These are phyloP conservation scores for Penstemon davidsonii DNA, from an alignment of 257 asterid genomes.

Conservation along the genomic window DNA sequence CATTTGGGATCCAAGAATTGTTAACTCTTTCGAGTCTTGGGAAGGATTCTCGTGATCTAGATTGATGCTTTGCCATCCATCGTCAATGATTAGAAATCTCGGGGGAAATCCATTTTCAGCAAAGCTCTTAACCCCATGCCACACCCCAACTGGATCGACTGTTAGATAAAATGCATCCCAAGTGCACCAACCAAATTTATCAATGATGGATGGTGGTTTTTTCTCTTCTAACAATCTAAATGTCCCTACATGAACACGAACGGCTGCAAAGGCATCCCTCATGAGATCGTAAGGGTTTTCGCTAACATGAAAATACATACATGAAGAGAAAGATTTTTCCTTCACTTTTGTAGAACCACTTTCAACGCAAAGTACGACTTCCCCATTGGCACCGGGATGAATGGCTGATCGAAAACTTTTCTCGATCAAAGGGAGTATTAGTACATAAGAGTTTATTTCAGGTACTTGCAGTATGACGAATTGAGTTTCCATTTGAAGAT, in stretches of 20 bases:
- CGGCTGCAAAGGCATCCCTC: constrained; percentile 33
- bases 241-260: constrained; percentile 40
- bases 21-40: constrained; percentile 33
- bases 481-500: constrained; percentile 48
- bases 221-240: constrained; percentile 46
- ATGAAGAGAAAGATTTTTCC: constrained; percentile 30
- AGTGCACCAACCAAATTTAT: constrained; percentile 46
- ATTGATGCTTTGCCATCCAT: constrained; percentile 57
- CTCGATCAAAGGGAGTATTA: constrained; percentile 41
- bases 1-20: constrained; percentile 45
- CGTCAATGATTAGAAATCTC: constrained; percentile 42
- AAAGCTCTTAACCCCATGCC: constrained; percentile 42
- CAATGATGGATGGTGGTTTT: constrained; percentile 29
- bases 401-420: constrained; percentile 40
- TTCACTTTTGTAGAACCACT: constrained; percentile 47
- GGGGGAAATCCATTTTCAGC: constrained; percentile 37
- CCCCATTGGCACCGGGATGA: constrained; percentile 36
- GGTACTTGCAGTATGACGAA: constrained; percentile 36
- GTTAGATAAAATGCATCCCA: constrained; percentile 19
- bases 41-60: constrained; percentile 45
- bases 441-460: constrained; percentile 35
- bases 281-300: constrained; percentile 41
- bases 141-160: constrained; percentile 45
- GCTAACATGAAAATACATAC: constrained; percentile 35
- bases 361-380: constrained; percentile 35